These are phyloP conservation scores for Tolypocladium endophyticum DNA, from an alignment of 2,329 filamentous ascomycete genomes.

Conservation along the genomic window DNA sequence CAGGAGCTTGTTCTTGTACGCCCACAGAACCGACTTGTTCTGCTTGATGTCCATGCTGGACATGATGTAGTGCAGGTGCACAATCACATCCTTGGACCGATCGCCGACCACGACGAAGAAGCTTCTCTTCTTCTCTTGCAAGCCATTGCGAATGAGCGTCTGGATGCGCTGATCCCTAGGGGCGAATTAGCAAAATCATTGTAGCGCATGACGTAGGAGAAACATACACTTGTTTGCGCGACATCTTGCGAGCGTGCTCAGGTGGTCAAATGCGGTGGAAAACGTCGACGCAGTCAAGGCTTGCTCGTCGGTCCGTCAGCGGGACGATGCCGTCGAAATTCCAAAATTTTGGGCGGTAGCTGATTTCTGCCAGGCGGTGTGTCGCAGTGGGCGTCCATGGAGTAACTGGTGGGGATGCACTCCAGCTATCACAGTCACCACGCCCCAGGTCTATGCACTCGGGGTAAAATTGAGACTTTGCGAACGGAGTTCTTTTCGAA, in stretches of 20 bases:
- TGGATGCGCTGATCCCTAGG: slow-evolving; percentile 78
- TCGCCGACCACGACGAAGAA: slow-evolving; percentile 96
- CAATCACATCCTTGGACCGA: slow-evolving; percentile 89
- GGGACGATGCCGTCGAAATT: slow-evolving; percentile 12
- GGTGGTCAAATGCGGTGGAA: slow-evolving; percentile 14
- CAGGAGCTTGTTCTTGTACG: slow-evolving; percentile 95
- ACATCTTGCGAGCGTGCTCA: slow-evolving; percentile 32
- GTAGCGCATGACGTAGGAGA: neutral
- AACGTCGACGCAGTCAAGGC: slow-evolving; percentile 13
- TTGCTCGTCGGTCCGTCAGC: neutral
- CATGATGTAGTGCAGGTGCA: slow-evolving; percentile 87
- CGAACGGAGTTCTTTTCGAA: too few species aligned
- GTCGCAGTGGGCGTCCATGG: neutral
- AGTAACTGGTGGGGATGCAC: neutral
- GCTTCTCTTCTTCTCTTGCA: slow-evolving; percentile 93
- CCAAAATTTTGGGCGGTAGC: slow-evolving; percentile 27
- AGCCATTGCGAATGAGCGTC: slow-evolving; percentile 81
- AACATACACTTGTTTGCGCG: slow-evolving; percentile 46
- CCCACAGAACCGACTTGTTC: slow-evolving; percentile 88
- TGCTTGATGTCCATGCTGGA: slow-evolving; percentile 82
- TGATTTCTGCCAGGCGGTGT: slow-evolving; percentile 30
- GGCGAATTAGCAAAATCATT: neutral
- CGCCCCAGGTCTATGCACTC: neutral
- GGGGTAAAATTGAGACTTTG: neutral
- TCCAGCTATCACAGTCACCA: neutral